A percentile compares a stretch with the other conserved stretches of the same genome.
Conservation (phyloP, 139 green algal species). For the Chlorella vulgaris region DNA sequence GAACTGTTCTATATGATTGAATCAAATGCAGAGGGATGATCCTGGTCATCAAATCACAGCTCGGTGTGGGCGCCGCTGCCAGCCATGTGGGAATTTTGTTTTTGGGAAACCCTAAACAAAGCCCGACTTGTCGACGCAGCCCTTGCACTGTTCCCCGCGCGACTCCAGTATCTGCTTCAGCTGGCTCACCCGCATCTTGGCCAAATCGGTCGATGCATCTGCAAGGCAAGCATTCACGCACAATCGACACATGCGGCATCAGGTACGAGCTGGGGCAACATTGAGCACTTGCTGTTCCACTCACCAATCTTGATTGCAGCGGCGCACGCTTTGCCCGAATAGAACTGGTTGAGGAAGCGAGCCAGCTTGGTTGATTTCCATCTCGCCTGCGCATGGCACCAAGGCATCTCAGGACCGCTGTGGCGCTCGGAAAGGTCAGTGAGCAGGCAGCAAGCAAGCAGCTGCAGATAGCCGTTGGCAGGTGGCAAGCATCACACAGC, state of each 20-base stretch:
- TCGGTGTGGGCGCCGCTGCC: not conserved
- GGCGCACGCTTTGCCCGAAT: slow-evolving; percentile 66
- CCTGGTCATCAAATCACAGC: not conserved
- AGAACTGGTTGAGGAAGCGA: slow-evolving; percentile 66
- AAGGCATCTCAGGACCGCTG: too few species aligned
- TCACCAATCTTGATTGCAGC: slow-evolving; percentile 54
- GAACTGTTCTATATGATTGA: not conserved
- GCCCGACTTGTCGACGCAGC: slow-evolving; percentile 80
- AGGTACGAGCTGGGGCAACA: not conserved
- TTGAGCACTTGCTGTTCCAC: too few species aligned
- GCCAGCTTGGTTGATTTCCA: slow-evolving; percentile 72
- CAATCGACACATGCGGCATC: too few species aligned
- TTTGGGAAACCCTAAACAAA: slow-evolving; percentile 59
- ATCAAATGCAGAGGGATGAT: not conserved
- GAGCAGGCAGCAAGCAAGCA: too few species aligned
- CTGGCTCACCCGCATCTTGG: slow-evolving; percentile 60
- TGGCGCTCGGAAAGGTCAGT: too few species aligned
- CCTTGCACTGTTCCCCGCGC: slow-evolving; percentile 59
- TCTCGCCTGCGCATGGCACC: slow-evolving; percentile 20
- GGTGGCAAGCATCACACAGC: too few species aligned
- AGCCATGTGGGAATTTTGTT: slow-evolving; percentile 35
- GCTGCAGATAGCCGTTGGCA: too few species aligned
- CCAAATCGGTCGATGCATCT: slow-evolving; percentile 63
- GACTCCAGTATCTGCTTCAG: slow-evolving; percentile 76
- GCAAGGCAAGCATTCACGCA: not conserved